Conservation (phyloP, 1,284 basidiomycete genomes). For the Ustilago bromivora region DNA sequence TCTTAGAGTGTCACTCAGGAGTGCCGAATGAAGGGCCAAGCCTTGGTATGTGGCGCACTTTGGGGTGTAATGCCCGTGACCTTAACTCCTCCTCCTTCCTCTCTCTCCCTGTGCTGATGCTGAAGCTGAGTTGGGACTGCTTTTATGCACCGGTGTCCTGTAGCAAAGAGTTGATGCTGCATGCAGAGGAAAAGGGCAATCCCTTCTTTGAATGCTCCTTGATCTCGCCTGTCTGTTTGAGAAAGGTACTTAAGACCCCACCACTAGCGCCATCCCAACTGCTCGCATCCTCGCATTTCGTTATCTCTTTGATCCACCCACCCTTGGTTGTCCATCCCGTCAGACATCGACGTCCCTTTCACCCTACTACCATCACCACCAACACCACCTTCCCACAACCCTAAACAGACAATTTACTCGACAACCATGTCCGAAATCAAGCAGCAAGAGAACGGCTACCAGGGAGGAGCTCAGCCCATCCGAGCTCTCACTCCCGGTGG, state of each 20-base stretch:
- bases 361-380: not conserved
- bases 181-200: not conserved
- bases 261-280: not conserved
- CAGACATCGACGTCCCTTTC: not conserved
- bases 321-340: not conserved
- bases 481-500: conserved; percentile 70
- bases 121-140: not conserved
- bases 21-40: conserved; percentile 1
- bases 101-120: not conserved
- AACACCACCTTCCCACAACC: not conserved
- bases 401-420: not conserved
- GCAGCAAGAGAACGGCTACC: conserved; percentile 54
- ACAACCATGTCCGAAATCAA: conserved; percentile 50
- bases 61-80: not conserved
- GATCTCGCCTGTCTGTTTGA: not conserved
- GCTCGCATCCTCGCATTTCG: not conserved
- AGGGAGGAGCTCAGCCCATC: conserved; percentile 43
- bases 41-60: conserved; percentile 13
- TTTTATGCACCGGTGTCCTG: conserved; percentile 1
- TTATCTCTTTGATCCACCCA: not conserved
- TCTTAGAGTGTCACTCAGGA: not conserved
- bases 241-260: conserved; percentile 6
- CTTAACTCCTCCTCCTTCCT: not conserved
- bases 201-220: not conserved
- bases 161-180: not conserved